Base-by-base conservation (phyloP, 179 eudicot species). In the Nepenthes alata region DNA sequence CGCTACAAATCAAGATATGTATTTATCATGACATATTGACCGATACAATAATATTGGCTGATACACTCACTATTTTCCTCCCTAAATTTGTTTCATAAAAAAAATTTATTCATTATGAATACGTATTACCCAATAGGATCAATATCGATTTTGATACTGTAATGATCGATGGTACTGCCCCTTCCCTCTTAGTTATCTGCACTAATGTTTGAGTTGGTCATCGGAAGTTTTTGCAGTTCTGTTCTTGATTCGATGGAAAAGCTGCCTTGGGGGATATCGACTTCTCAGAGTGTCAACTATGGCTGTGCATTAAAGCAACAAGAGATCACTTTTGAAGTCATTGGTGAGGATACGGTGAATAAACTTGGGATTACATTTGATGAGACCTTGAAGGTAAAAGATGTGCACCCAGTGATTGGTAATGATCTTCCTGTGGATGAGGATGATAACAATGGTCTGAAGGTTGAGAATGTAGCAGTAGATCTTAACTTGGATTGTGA, bases 241-340 rank as follows among this genome's bases (percentile, higher is more conserved):
- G 10, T 25, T 25, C 25, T 63, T 54, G 59, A 8, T 53, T 11
- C 60, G 1, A 65, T 65, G 68, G 55, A 34, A 15, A 48, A 13
- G 39, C 7, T 13, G 2, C 35, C 55, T 3, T 38, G 34, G 12
- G 61, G 54, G 53, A 47, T 13, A 45, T 12, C 1, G 25, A 25
- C 0, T 25, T 25, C 45, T 14, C 50, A 36, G 11, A 6, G 25
- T 63, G 48, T 38, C n/a, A 5, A 53, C 16, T n/a, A 53, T 11
- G 25, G 6, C 34, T 45, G 6, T 57, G 48, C 35, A 11, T 35
- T 41, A 37, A 44, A 49, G 38, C 38, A 55, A 48, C 45, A 55
- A 11, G 16, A 34, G 56, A 3, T 13, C n/a, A 11, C 12, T 65
- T 6, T 37, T 13, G 11, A 6, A 45, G 48, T 35, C 35, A 7